Evolutionary conservation across 371 early-diverging fungal species (phyloP), one percentile per base, ranked within the genome.

Genomic region (Mortierella polycephala): DNA sequence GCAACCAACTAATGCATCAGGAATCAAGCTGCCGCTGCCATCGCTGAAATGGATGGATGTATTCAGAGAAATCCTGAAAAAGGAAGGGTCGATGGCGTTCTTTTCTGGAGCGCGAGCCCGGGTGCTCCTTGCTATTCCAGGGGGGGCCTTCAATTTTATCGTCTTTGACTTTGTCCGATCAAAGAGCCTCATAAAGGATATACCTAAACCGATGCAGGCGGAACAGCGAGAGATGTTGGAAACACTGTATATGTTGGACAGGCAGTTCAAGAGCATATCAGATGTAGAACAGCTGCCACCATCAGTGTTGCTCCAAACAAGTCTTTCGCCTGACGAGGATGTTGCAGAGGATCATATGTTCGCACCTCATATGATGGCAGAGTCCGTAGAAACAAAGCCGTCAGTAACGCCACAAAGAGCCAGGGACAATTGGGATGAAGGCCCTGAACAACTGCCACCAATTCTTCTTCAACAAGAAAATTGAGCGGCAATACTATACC

Each of bases 101-200:
- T 80, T 74, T 40, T 58, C 69, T 2, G 80, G 80, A 10, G 51
- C 73, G 20, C 69, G 57, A 20, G 74, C 74, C 10, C 57, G 74
- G 45, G 74, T 67, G 12, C 64, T 74, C 10, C 65, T 67, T 7
- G 68, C 81, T 0, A 60, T 67, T 11, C 81, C 81, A 9, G 74
- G 66, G 39, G 81, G 81, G 14, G 75, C 81, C 14, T 54, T 81
- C 44, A 81, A 71, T 47, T 81, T 81, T 62, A 53, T 81, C 13
- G 69, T 81, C 45, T 81, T 81, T 64, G 81, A 81, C 30, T 60
- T 39, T 39, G 81, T 81, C 18, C 56, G 76, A 23, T 67, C 71
- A 13, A 55, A 67, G 51, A 71, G 76, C 53, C 44, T 76, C 14
- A 71, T 64, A 21, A 69, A 69, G 18, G 65, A n/a, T 8, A 30